Conservation (phyloP, 768 basidiomycete genomes). For the Trametes gibbosa region DNA sequence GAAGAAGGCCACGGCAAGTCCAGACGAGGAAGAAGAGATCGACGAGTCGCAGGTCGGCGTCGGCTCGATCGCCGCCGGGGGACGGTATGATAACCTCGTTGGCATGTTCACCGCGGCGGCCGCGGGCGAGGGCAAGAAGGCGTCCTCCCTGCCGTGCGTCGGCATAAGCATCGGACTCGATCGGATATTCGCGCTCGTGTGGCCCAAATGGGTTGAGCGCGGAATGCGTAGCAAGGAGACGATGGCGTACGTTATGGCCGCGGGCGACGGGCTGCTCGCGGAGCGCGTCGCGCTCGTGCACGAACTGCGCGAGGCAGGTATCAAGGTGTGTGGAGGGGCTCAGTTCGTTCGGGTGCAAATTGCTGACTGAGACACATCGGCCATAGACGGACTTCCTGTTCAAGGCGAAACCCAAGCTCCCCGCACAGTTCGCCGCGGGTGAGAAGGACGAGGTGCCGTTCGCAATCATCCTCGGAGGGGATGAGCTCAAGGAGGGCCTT, state of each 20-base stretch:
- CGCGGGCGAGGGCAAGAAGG: constrained; percentile 70
- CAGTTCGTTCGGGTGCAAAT: background rate
- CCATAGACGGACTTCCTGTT: constrained; percentile 85
- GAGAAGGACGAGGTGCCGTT: constrained; percentile 93
- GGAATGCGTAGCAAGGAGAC: constrained; percentile 86
- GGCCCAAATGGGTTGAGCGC: constrained; percentile 80
- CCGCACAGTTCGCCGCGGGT: constrained; percentile 82
- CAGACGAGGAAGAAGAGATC: constrained; percentile 73
- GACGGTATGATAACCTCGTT: constrained; percentile 94
- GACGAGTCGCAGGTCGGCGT: constrained; percentile 95
- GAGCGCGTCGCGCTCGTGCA: constrained; percentile 81
- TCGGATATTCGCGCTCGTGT: constrained; percentile 86
- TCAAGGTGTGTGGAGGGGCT: constrained; percentile 58
- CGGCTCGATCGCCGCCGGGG: constrained; percentile 99
- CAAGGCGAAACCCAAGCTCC: constrained; percentile 88
- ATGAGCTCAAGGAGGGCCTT: constrained; percentile 79
- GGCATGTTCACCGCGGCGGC: constrained; percentile 87
- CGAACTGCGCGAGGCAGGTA: constrained; percentile 80
- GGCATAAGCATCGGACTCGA: constrained; percentile 94
- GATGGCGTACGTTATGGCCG: constrained; percentile 90
- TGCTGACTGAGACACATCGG: constrained; percentile 8
- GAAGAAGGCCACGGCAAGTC: constrained; percentile 41
- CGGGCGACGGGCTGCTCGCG: constrained; percentile 83
- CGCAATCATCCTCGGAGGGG: constrained; percentile 85
- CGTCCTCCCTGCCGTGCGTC: constrained; percentile 74